A percentile compares a stretch with the other conserved stretches of the same genome.
Conservation (phyloP, 371 early-diverging fungal species). For the Rhizopus sp. region DNA sequence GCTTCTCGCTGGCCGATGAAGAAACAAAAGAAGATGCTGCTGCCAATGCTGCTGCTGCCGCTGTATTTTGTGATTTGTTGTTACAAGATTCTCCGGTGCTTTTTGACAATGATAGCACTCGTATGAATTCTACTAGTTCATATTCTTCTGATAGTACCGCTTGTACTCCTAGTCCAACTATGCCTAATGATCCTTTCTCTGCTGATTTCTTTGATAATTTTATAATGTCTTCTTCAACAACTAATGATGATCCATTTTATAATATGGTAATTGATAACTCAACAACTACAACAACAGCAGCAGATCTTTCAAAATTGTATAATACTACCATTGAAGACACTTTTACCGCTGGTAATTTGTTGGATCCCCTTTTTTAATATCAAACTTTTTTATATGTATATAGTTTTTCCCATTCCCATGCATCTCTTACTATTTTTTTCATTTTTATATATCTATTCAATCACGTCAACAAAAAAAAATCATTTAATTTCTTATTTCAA, state of each 20-base stretch:
- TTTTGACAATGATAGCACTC: slow-evolving; percentile 22
- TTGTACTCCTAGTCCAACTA: slow-evolving; percentile 33
- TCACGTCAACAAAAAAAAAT: too few species aligned
- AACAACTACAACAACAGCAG: too few species aligned
- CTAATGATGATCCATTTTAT: slow-evolving; percentile 27
- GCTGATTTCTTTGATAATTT: slow-evolving; percentile 30
- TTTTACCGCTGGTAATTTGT: slow-evolving; percentile 20
- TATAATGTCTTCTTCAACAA: too few species aligned
- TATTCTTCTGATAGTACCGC: slow-evolving; percentile 29
- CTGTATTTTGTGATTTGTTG: slow-evolving; percentile 25
- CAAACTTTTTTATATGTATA: too few species aligned
- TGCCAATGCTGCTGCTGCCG: slow-evolving; percentile 9
- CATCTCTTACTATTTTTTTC: too few species aligned
- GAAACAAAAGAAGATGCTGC: slow-evolving; percentile 12
- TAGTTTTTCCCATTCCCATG: too few species aligned
- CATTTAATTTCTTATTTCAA: too few species aligned
- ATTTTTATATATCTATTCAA: too few species aligned
- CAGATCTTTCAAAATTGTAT: slow-evolving; percentile 23
- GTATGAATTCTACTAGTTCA: slow-evolving; percentile 17
- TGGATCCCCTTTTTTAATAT: slow-evolving; percentile 38
- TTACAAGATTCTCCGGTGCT: slow-evolving; percentile 30
- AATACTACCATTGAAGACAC: slow-evolving; percentile 21
- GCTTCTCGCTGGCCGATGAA: slow-evolving; percentile 51
- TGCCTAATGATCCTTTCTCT: slow-evolving; percentile 21
- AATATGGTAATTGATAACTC: slow-evolving; percentile 19